These are phyloP conservation scores for Blumeriella jaapii DNA, from an alignment of 2,329 filamentous ascomycete genomes.

Conservation along the genomic window DNA sequence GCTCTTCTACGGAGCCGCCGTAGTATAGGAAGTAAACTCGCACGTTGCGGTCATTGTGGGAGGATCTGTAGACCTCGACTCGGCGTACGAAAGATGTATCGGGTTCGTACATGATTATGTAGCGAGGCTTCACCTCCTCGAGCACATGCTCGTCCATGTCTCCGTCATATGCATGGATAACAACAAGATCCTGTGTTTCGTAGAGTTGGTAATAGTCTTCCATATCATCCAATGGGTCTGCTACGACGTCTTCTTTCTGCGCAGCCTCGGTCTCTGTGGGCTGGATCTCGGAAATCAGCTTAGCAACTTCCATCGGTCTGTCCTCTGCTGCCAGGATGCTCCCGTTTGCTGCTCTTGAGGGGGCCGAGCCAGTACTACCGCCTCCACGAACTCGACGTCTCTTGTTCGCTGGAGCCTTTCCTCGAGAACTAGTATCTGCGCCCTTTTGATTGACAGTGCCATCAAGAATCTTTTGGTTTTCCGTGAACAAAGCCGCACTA, in stretches of 20 bases:
- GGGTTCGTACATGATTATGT: constrained; percentile 98
- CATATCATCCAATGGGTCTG: constrained; percentile 80
- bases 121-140: constrained; percentile 84
- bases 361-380: constrained; percentile 43
- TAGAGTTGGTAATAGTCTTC: constrained; percentile 87
- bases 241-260: constrained; percentile 63
- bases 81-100: constrained; percentile 88
- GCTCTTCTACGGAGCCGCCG: constrained; percentile 86
- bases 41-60: constrained; percentile 79
- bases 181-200: constrained; percentile 78
- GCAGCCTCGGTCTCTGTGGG: constrained; percentile 66
- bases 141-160: constrained; percentile 95
- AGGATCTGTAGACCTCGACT: constrained; percentile 92
- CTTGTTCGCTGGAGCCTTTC: constrained; percentile 68
- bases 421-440: constrained; percentile 35
- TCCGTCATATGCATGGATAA: constrained; percentile 87
- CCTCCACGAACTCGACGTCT: constrained; percentile 75
- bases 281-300: constrained; percentile 70
- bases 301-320: constrained; percentile 69
- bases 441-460: constrained; percentile 46
- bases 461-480: constrained; percentile 67
- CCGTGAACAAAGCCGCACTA: constrained; percentile 64
- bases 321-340: constrained; percentile 72
- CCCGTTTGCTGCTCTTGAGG: constrained; percentile 58
- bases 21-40: constrained; percentile 97